These are phyloP conservation scores for Nicotiana rustica DNA, from an alignment of 305 asterid species.

Conservation along the genomic window DNA sequence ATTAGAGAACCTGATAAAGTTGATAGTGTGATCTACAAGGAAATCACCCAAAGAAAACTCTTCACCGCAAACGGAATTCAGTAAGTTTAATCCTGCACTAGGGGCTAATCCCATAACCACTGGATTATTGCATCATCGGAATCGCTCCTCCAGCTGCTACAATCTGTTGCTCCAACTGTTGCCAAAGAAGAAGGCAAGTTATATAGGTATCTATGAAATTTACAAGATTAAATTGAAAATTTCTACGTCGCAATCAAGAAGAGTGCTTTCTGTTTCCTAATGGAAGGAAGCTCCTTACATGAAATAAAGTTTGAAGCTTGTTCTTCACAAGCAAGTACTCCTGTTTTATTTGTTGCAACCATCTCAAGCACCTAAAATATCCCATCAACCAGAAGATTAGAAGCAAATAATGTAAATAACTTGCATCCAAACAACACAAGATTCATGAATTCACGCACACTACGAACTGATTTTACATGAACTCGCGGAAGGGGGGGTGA, in stretches of 20 bases:
- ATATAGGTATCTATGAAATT: not conserved
- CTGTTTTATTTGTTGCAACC: conserved; percentile 66
- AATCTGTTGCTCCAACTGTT: conserved; percentile 75
- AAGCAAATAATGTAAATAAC: not conserved
- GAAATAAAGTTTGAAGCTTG: conserved; percentile 61
- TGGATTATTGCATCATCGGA: conserved; percentile 50
- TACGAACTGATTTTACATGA: not conserved
- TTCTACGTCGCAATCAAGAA: not conserved
- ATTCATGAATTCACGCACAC: not conserved
- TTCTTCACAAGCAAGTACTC: conserved; percentile 68
- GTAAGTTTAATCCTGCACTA: not conserved
- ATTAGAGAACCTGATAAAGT: conserved; percentile 32
- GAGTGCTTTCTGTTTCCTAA: conserved; percentile 2
- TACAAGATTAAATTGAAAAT: not conserved
- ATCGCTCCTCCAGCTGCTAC: conserved; percentile 74
- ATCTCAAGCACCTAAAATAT: conserved; percentile 56
- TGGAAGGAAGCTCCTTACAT: conserved; percentile 44
- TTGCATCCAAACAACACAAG: not conserved
- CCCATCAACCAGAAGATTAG: conserved; percentile 18
- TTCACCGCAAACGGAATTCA: conserved; percentile 31
- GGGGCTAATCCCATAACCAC: conserved; percentile 29
- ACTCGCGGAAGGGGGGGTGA: too few species aligned
- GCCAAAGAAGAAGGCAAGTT: conserved; percentile 7
- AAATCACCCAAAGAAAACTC: conserved; percentile 31
- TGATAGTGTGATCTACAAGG: conserved; percentile 15